These are phyloP conservation scores for Prunus fruticosa DNA, from an alignment of 306 rosid genomes.

Conservation along the genomic window DNA sequence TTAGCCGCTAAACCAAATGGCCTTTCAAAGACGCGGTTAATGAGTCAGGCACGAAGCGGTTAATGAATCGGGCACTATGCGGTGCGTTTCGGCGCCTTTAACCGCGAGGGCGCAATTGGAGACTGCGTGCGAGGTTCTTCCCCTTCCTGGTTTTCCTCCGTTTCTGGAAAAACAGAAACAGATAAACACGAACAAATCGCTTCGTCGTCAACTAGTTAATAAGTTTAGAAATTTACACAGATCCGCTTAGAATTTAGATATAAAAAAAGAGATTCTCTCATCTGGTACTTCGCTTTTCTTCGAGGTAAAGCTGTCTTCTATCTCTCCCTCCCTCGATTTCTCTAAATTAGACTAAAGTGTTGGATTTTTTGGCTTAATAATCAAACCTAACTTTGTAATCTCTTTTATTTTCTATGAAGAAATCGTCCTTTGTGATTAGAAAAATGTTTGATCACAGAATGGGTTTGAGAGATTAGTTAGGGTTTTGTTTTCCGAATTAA, in stretches of 20 bases:
- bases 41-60: neutral
- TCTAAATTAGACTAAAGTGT: neutral
- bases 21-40: neutral
- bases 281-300: neutral
- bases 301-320: neutral
- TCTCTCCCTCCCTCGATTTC: too few species aligned
- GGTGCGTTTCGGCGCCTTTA: neutral
- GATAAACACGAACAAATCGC: slow-evolving; percentile 1
- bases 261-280: neutral
- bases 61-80: neutral
- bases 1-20: neutral
- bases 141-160: neutral
- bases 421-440: neutral
- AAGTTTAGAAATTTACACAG: neutral
- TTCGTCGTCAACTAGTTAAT: neutral
- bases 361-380: too few species aligned
- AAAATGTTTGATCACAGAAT: neutral
- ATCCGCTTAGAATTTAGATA: neutral
- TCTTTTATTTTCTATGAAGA: neutral
- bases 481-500: neutral
- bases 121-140: neutral
- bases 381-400: neutral
- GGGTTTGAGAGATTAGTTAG: neutral
- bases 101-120: neutral
- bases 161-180: neutral